Conservation (phyloP, 768 basidiomycete genomes). For the Cystoderma amianthinum region DNA sequence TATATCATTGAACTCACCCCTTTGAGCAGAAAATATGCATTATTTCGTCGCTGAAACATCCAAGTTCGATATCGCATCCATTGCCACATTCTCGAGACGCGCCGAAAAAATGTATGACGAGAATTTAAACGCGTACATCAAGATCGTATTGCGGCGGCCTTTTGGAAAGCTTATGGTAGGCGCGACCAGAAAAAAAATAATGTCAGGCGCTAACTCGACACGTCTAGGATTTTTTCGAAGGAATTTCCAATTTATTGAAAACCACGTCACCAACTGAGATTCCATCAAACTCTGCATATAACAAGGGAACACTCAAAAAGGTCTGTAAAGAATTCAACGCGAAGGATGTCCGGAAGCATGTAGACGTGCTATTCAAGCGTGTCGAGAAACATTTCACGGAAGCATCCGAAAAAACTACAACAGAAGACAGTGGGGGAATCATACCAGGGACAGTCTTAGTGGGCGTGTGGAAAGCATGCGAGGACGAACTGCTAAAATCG, state of each 20-base stretch:
- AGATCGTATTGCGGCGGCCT: slow-evolving; percentile 78
- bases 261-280: slow-evolving; percentile 76
- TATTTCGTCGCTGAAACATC: slow-evolving; percentile 83
- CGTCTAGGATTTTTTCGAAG: slow-evolving; percentile 90
- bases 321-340: slow-evolving; percentile 76
- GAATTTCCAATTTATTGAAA: slow-evolving; percentile 80
- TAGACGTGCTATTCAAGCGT: slow-evolving; percentile 82
- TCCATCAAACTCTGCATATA: slow-evolving; percentile 67
- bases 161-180: slow-evolving; percentile 83
- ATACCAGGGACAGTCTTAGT: slow-evolving; percentile 62
- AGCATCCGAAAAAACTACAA: slow-evolving; percentile 58
- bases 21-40: slow-evolving; percentile 85
- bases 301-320: slow-evolving; percentile 72
- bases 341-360: slow-evolving; percentile 86
- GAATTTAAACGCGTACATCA: slow-evolving; percentile 81
- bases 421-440: slow-evolving; percentile 48
- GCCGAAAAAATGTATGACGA: slow-evolving; percentile 88
- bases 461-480: slow-evolving; percentile 88
- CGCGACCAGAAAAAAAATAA: slow-evolving; percentile 5
- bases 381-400: slow-evolving; percentile 97
- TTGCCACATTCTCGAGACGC: slow-evolving; percentile 54
- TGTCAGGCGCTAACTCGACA: too few species aligned
- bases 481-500: slow-evolving; percentile 72
- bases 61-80: slow-evolving; percentile 57
- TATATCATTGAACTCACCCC: not conserved